Base-by-base conservation (phyloP, 176 grass and related monocot species). In the Carex pumila region DNA sequence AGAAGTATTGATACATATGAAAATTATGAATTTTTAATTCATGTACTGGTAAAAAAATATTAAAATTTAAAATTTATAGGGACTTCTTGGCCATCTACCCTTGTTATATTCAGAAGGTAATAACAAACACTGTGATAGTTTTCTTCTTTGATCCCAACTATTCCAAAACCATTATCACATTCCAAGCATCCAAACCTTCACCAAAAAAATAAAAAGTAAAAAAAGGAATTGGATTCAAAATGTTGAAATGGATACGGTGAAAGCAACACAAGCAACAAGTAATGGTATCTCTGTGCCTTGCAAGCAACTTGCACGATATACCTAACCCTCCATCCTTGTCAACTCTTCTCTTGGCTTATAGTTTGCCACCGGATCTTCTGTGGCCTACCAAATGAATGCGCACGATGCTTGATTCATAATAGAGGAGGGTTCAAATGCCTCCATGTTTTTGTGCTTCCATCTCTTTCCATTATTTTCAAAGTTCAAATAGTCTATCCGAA, bases 281-380 rank as follows among this genome's bases (percentile, higher is more conserved):
- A 82, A 82, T 64, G 65, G 68, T 76, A 71, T 61, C 12, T 85
- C 50, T 36, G 83, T 85, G 83, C 43, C 83, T 85, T 85, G 31
- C 68, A 85, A 85, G 83, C 83, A 85, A 85, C 57, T 60, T 36
- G 55, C 83, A 85, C 83, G 83, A 85, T 60, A 74, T 84, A 61
- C 68, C 83, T 62, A 85, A 85, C 68, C 81, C 83, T 71, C 52
- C 0, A 76, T 85, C 65, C 36, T 43, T 85, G 52, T 85, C 81
- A 56, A 84, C 12, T 37, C 2, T 14, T 53, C 25, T 53, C 25
- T 69, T 41, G 6, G 66, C 14, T 10, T 39, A 70, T 36, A 70
- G n/a, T 70, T 7, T 7, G 10, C 9, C n/a, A 79, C 8, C 47
- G 5, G 55, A 79, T 70, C 66, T 37, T 37, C 31, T 70, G 66